phyloP scores from a whole-genome alignment of 2,329 filamentous ascomycete genomes.

The Hymenoscyphus fructigenus region DNA sequence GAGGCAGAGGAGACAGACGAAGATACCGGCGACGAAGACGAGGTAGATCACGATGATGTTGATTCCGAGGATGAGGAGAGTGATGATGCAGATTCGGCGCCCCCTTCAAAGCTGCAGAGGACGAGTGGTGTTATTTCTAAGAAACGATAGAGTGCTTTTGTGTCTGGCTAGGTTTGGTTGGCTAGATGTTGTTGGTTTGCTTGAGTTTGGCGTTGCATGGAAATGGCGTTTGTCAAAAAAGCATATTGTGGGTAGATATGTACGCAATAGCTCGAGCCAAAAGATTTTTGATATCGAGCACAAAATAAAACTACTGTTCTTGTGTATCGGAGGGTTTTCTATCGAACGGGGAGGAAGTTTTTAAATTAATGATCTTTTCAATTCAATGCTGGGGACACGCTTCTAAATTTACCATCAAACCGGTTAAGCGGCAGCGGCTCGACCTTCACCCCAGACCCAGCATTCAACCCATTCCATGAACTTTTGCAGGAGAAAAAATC shows the following conservation, averaged over 20 bases:
- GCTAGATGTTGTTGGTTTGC: constrained; percentile 6
- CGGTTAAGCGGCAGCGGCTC: too few relatives aligned
- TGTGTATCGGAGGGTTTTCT: neutral
- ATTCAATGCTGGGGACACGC: neutral
- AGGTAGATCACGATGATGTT: constrained; percentile 45
- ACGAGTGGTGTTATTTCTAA: constrained; percentile 29
- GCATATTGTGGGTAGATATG: constrained; percentile 13
- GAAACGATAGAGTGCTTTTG: constrained; percentile 25
- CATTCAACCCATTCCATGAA: neutral
- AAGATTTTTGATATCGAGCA: constrained; percentile 4
- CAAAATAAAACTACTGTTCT: constrained; percentile 6
- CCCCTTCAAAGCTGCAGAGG: constrained; percentile 33
- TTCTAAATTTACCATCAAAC: neutral
- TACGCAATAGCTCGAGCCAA: constrained; percentile 14
- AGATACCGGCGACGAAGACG: constrained; percentile 42
- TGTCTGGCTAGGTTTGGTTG: constrained; percentile 5
- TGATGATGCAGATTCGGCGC: constrained; percentile 39
- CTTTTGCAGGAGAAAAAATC: neutral
- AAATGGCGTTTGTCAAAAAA: constrained; percentile 25
- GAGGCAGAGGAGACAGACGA: constrained; percentile 48
- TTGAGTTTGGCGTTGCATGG: constrained; percentile 34
- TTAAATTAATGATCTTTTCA: neutral
- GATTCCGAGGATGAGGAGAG: constrained; percentile 46
- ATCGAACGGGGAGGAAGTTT: neutral
- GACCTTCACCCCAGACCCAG: neutral